Evolutionary conservation across 306 rosid genomes (phyloP), one percentile per base, ranked within the genome.

Genomic region (Lupinus albus): DNA sequence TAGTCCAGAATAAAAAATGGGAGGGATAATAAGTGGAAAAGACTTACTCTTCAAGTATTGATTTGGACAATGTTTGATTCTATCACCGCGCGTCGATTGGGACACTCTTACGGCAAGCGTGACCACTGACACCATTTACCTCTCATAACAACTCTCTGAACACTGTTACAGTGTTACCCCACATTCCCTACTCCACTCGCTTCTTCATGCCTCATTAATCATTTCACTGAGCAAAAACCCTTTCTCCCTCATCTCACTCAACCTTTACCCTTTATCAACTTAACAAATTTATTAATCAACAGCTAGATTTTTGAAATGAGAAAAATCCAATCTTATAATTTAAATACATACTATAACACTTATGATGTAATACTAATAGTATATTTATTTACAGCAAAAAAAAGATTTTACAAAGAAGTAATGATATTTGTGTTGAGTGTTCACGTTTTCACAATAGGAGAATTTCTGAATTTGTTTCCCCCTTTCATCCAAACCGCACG

Each of bases 91-190:
- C 30, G 30, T 25, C 30, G 4, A 25, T 25, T 25, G 2, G 2
- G 4, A 25, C 30, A 1, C 3, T 4, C 30, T 1, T 25, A 25
- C 30, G 4, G 0, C 30, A 25, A 2, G 4, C 2, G 4, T 25
- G 30, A 25, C 30, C 4, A 25, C 30, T 25, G 30, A 25, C 30
- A 25, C 30, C 30, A 1, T 25, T 25, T 11, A 61, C 55, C 78
- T 78, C n/a, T n/a, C n/a, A n/a, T n/a, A n/a, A n/a, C n/a, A 81
- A 9, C 52, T 41, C 11, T 11, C 67, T 58, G 78, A 78, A n/a
- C n/a, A n/a, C n/a, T n/a, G n/a, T n/a, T 78, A 70, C 73, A 36
- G 47, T 28, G 7, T 2, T 58, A 15, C 42, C 73, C 64, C 66
- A 72, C 73, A 1, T 1, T 67, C 44, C 44, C 1, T 32, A 3